Evolutionary conservation across 2,329 filamentous ascomycete genomes (phyloP), one percentile per base, ranked within the genome.

Genomic region (Verticillium isaacii): DNA sequence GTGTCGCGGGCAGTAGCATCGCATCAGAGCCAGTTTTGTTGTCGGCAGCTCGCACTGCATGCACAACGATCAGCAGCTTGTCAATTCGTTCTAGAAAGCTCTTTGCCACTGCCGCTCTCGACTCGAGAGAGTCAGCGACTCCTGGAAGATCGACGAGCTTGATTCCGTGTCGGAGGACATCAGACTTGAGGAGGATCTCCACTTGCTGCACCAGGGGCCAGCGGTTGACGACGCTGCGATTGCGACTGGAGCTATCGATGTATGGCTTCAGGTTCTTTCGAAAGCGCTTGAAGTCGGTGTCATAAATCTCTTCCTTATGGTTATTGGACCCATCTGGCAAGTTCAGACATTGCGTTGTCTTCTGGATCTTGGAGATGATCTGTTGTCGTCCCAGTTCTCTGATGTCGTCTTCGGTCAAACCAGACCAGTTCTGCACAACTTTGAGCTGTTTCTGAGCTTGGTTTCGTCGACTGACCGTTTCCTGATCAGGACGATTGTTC

Each of bases 81-180:
- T 66, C 62, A 0, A 68, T 58, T 9, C 56, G 59, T 6, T 61
- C 19, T 17, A 59, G 55, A 36, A 56, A 67, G 1, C 36, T 17
- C 1, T 45, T 41, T 0, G 65, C 65, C 1, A 66, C 60, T 8
- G 64, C 50, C 8, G 62, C 61, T 2, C 67, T 61, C 1, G 57
- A 52, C 12, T 61, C 62, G 1, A 65, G 57, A 2, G 63, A 61
- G 29, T 68, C 67, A n/a, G 60, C 59, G n/a, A 57, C 25, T 1
- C 67, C 66, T 1, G 67, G 67, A 1, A 68, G 56, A 19, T 68
- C 65, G 2, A 68, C 65, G 0, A 68, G 58, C 23, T 63, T 61
- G 7, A 68, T 39, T 2, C 65, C 63, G 39, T 63, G n/a, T 12
- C 58, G 52, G 1, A 68, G 62, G 8, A 68, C 25, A 1, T 61